Conservation (phyloP, 352 stramenopile genomes). For the Globisporangium acanthophoron region DNA sequence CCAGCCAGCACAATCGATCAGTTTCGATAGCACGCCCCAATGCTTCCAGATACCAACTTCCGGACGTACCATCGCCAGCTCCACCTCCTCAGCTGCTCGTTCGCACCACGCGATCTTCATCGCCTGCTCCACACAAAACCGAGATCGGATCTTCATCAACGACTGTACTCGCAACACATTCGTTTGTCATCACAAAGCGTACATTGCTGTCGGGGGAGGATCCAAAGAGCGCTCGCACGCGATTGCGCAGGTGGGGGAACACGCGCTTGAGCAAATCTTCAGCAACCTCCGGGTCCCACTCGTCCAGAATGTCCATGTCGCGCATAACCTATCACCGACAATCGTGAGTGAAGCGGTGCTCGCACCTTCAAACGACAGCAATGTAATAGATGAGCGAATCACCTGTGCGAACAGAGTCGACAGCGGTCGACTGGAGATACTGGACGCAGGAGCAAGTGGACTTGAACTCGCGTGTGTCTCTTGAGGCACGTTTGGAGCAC, state of each 20-base stretch:
- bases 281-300: constrained; percentile 11
- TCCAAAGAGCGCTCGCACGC: constrained; percentile 5
- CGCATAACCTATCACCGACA: constrained; percentile 8
- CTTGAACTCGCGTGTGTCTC: too few relatives aligned
- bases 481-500: too few relatives aligned
- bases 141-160: neutral
- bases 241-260: constrained; percentile 12
- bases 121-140: neutral
- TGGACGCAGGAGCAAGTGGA: neutral
- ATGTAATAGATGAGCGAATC: neutral
- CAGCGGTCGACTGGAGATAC: constrained; percentile 2
- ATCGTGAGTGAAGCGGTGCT: neutral
- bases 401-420: constrained; percentile 13
- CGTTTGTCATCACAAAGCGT: neutral
- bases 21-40: neutral
- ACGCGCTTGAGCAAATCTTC: constrained; percentile 14
- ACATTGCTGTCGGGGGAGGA: neutral
- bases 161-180: neutral
- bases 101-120: constrained; percentile 9
- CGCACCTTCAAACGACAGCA: neutral
- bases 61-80: constrained; percentile 6
- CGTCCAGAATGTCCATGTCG: constrained; percentile 15
- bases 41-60: neutral
- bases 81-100: constrained; percentile 9
- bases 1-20: neutral